Base-by-base conservation (phyloP, 2,329 filamentous ascomycete species). In the Purpureocillium takamizusanense region DNA sequence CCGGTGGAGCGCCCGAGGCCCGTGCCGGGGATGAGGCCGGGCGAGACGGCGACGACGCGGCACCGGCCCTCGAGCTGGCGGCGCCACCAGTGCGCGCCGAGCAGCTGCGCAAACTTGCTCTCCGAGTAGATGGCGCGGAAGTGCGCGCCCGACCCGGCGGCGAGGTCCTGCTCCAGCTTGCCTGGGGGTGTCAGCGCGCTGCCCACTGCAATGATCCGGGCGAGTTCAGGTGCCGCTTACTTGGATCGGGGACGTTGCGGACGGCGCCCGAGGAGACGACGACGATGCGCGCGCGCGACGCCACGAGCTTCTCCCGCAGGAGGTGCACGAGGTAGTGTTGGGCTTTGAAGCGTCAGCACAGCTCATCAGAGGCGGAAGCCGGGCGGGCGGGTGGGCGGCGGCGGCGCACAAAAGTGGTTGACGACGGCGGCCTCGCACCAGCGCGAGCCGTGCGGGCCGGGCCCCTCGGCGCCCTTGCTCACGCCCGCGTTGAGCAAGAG, bases 41-140 rank as follows among this genome's bases (percentile, higher is more conserved):
- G 72, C 8, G 71, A 75, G 6, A 73, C 70, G 10, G 72, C 72
- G 5, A 76, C 61, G 15, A 76, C 65, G 5, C 54, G 47, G 48
- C 63, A 68, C 18, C 58, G 53, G 17, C 55, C 65, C 1, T 46
- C 39, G n/a, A 76, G 62, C 45, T 72, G 57, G 4, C 71, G 69
- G 2, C 69, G 69, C 72, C 72, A 76, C 70, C 70, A 76, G 35
- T 75, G 70, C 1, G 71, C 68, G 7, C 60, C 59, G 1, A 75
- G 62, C 0, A 75, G 60, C 43, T 70, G 68, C 1, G 63, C 56
- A 40, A 76, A 74, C 46, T 76, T 76, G 42, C 63, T 65, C 31
- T 61, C 55, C 8, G 45, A 16, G 43, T 76, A 76, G 8, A 64
- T 53, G 0, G 35, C 42, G 2, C 34, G 31, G 0, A 35, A 45